Evolutionary conservation across 108 stramenopile species (phyloP), one percentile per base, ranked within the genome.

Genomic region (Cyclotella sp.): DNA sequence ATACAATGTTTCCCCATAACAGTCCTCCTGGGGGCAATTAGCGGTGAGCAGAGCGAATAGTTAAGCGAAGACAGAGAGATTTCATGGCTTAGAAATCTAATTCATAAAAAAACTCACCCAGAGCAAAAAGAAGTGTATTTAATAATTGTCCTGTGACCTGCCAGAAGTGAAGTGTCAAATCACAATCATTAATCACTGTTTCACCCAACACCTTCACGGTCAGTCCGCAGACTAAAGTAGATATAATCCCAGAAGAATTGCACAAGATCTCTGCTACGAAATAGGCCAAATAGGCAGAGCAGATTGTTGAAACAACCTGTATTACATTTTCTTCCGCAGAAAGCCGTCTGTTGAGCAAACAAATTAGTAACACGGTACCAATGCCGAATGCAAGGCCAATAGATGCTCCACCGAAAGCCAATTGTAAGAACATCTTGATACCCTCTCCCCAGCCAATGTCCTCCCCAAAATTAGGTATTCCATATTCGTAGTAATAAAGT

Each of bases 81-180:
- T n/a, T 16, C 3, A 1, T 3, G 3, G 9, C 1, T 12, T 26
- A 14, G 26, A 63, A 9, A 63, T 63, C 34, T 14, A 41, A 14
- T 21, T 15, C 12, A 45, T 63, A 22, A 68, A 62, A 40, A 15
- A 39, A 1, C 61, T 16, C 94, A 13, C 95, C 95, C 22, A 99
- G 72, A 12, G 94, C 79, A 76, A 99, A 99, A 22, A 99, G 84
- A 13, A 97, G 46, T 11, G 98, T 98, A 72, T 97, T 98, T 44
- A 96, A 81, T 28, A 96, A 63, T 67, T 94, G 91, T 72, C 94
- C 96, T 34, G 90, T 46, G 7, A 98, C 30, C 0, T 77, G 63
- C 94, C 95, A 91, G 75, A 97, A 93, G 39, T 86, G 72, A 55
- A 88, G 76, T 85, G 97, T 84, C 51, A 94, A 43, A 15, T 88